A percentile compares a stretch with the other conserved stretches of the same genome.
Evolutionary conservation across 2,329 filamentous ascomycete species (phyloP).

Genomic region (Apiospora koreana): DNA sequence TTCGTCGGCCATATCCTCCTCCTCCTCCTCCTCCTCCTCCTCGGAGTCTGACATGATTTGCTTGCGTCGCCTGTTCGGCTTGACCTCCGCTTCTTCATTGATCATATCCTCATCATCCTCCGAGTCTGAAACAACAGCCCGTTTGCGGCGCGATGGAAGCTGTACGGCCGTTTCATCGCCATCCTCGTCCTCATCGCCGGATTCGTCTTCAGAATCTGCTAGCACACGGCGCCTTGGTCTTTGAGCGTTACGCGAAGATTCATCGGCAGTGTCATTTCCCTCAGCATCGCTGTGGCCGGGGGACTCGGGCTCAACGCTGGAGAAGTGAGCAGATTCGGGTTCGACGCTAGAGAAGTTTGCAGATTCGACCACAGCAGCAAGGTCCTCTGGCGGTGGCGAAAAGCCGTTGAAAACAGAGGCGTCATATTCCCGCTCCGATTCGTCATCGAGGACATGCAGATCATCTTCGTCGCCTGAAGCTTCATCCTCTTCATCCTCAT

Average conservation of each 20-base stretch:
- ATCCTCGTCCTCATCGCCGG: neutral
- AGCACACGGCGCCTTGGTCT: neutral
- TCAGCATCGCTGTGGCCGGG: constrained; percentile 8
- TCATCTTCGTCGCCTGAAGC: constrained; percentile 21
- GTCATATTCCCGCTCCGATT: constrained; percentile 18
- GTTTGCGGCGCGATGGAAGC: constrained; percentile 2
- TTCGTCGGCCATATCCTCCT: neutral
- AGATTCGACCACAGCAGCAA: constrained; percentile 15
- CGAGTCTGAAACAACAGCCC: neutral
- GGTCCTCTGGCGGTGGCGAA: constrained; percentile 24
- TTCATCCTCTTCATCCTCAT: constrained; percentile 16
- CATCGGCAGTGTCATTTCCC: neutral
- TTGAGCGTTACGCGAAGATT: neutral
- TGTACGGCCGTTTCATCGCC: neutral
- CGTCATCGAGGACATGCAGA: constrained; percentile 18
- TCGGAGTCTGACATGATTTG: constrained; percentile 6
- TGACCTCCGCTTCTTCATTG: neutral
- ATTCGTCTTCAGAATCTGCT: constrained; percentile 3
- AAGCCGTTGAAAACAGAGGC: constrained; percentile 22
- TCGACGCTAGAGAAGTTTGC: constrained; percentile 19
- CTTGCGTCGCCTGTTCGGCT: neutral
- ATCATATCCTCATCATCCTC: neutral
- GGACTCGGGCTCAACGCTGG: constrained; percentile 9
- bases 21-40: neutral
- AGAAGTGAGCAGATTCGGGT: constrained; percentile 17